Evolutionary conservation across 371 early-diverging fungal species (phyloP).

Genomic region (Actinomortierella ambigua): DNA sequence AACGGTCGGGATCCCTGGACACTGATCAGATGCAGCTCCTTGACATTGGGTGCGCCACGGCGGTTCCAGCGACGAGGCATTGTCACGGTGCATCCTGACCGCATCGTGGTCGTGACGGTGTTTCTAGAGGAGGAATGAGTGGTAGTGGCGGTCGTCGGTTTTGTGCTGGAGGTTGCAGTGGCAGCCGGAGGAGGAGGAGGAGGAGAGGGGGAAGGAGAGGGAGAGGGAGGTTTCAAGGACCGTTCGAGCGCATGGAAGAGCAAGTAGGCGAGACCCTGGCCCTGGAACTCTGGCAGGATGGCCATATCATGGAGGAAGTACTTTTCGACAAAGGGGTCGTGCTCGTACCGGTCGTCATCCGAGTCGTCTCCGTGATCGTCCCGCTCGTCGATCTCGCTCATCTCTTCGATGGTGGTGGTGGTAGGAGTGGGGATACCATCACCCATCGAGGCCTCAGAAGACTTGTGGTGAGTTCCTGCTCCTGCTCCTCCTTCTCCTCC

Average conservation of each 20-base stretch:
- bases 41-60: constrained; percentile 33
- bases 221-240: constrained; percentile 13
- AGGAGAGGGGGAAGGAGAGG: too few relatives aligned
- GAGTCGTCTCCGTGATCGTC: constrained; percentile 9
- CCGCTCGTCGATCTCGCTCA: not conserved
- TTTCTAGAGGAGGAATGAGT: too few relatives aligned
- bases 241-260: constrained; percentile 38
- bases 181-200: too few relatives aligned
- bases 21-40: constrained; percentile 38
- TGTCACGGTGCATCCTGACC: too few relatives aligned
- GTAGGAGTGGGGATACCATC: too few relatives aligned
- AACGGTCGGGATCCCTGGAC: constrained; percentile 34
- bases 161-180: too few relatives aligned
- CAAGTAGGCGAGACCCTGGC: constrained; percentile 23
- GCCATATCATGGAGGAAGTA: constrained; percentile 41
- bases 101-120: too few relatives aligned
- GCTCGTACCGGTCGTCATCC: constrained; percentile 12
- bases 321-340: constrained; percentile 40
- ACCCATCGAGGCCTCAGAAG: too few relatives aligned
- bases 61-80: not conserved
- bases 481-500: too few relatives aligned
- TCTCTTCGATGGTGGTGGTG: not conserved
- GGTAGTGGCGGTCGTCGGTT: too few relatives aligned
- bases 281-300: constrained; percentile 32
- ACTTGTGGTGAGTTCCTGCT: too few relatives aligned